Percentiles rank a stretch among this genome's conserved stretches.
These are phyloP conservation scores for Chrysosporium keratinophilum DNA, from an alignment of 2,329 filamentous ascomycete species.

Conservation along the genomic window DNA sequence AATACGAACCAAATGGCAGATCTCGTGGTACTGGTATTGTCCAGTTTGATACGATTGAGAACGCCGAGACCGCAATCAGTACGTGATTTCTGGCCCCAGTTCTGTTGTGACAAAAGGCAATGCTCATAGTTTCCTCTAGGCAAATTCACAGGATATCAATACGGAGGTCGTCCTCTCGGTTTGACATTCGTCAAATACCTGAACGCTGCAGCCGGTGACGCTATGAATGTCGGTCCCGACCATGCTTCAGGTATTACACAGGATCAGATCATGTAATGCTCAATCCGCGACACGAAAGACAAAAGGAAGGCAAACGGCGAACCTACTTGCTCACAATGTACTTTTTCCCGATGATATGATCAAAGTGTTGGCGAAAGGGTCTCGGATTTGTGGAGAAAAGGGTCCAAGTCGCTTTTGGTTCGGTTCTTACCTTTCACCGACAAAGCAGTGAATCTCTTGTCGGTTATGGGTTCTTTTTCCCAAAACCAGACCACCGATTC, in stretches of 20 bases:
- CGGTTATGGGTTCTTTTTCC: neutral
- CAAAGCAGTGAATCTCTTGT: neutral
- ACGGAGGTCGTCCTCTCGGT: conserved; percentile 86
- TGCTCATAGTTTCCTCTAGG: conserved; percentile 38
- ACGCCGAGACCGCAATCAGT: conserved; percentile 82
- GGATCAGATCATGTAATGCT: conserved; percentile 84
- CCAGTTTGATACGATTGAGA: conserved; percentile 71
- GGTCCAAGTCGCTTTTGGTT: neutral
- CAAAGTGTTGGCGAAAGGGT: neutral
- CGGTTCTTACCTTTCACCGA: neutral
- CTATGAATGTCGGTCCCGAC: conserved; percentile 66
- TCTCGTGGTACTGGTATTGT: conserved; percentile 96
- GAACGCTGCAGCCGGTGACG: conserved; percentile 55
- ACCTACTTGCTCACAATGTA: neutral
- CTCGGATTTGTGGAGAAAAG: neutral
- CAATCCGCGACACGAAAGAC: neutral
- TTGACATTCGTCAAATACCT: conserved; percentile 91
- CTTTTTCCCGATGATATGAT: neutral
- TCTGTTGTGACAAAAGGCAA: neutral
- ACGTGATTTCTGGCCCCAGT: conserved; percentile 23
- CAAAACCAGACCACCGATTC: neutral
- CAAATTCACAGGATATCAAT: conserved; percentile 97
- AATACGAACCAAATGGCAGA: conserved; percentile 92
- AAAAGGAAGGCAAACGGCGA: neutral
- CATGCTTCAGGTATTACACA: conserved; percentile 61